Evolutionary conservation across 305 asterid genomes (phyloP).

Genomic region (Solanum hybrid): DNA sequence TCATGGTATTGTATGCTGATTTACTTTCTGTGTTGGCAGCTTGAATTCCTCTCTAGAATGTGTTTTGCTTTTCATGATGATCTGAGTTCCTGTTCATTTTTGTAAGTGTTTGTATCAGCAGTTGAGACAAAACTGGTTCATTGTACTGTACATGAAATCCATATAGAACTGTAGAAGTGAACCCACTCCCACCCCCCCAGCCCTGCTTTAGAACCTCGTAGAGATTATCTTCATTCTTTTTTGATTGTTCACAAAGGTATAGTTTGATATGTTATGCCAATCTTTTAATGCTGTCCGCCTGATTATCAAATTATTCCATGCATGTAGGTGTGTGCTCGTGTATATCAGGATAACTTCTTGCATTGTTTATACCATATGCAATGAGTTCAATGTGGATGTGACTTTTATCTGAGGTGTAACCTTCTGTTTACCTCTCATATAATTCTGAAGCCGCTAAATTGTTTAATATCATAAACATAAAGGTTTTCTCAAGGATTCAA

Average conservation of each 20-base stretch:
- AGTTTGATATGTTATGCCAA: not conserved
- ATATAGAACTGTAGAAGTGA: not conserved
- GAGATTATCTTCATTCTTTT: not conserved
- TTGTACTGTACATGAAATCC: conserved; percentile 5
- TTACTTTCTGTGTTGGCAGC: conserved; percentile 36
- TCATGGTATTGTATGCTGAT: conserved; percentile 12
- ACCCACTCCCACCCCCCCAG: not conserved
- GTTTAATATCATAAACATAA: not conserved
- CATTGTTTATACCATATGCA: not conserved
- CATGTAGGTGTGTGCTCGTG: not conserved
- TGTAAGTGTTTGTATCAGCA: conserved; percentile 8
- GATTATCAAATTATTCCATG: not conserved
- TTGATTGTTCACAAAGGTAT: not conserved
- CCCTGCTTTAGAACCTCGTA: not conserved
- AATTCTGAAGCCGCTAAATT: not conserved
- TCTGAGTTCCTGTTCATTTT: conserved; percentile 12
- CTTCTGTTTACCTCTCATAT: not conserved
- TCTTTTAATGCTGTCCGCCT: not conserved
- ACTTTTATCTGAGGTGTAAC: not conserved
- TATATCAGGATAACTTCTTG: not conserved
- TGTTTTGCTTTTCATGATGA: conserved; percentile 16
- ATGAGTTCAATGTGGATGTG: not conserved
- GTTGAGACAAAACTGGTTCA: conserved; percentile 15
- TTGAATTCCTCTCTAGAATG: conserved; percentile 31
- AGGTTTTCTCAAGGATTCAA: not conserved